Base-by-base conservation (phyloP, 2,329 filamentous ascomycete genomes). In the Verticillium albo-atrum region DNA sequence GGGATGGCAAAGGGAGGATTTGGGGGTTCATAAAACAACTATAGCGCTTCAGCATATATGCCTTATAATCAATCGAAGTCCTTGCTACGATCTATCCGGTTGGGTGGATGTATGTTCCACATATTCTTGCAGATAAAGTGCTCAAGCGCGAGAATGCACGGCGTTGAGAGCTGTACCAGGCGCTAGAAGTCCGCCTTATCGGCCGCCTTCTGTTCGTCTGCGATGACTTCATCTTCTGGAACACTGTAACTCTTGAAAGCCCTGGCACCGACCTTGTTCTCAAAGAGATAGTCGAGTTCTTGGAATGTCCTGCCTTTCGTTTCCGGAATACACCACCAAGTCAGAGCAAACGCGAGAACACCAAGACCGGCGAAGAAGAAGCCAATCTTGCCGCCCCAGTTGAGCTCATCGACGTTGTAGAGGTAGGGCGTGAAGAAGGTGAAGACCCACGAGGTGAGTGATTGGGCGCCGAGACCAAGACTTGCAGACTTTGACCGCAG, bases 331-430 rank as follows among this genome's bases (percentile, higher is more conserved):
- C 52, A 26, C 4, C 50, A 26, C 42, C 56, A 58, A 1, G 53
- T 52, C 0, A 56, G 9, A 6, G 42, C 15, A 20, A 30, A 52
- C 0, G 50, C 53, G 6, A 60, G 9, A 10, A 50, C 27, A 30
- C 59, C 55, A 1, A 50, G 23, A 3, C 59, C 61, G 5, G 23
- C 42, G 9, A 56, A 59, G 30, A 62, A 57, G 23, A 59, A 61
- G 15, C 54, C 57, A 2, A 65, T 58, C 37, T 66, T 68, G 10
- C 61, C 66, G 6, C 64, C 59, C 67, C 63, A 68, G 28, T 65
- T 61, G 14, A 58, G 63, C 3, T 58, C 59, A n/a, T 62, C 62
- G 1, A 34, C 23, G n/a, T 61, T 59, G n/a, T 56, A 47, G 3
- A 56, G 34, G 27, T 59, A 57, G 2, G 64, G 63, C 7, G 54